These are phyloP conservation scores for Phytopythium ostracodes DNA, from an alignment of 352 stramenopile genomes.

Conservation along the genomic window DNA sequence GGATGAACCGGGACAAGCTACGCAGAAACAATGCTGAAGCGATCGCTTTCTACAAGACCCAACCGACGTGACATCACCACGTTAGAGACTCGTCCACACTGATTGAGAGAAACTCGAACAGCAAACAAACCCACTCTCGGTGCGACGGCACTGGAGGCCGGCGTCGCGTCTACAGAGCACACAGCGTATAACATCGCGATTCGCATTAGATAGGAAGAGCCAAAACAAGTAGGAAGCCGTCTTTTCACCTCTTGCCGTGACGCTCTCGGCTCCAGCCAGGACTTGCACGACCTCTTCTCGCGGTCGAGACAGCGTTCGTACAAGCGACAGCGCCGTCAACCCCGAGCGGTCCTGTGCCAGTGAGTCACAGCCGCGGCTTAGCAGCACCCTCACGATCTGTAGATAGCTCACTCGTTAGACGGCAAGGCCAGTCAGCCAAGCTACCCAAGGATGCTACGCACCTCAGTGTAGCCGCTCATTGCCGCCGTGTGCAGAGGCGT, in stretches of 20 bases:
- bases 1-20: slow-evolving; percentile 21
- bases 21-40: slow-evolving; percentile 40
- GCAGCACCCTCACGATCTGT: slow-evolving; percentile 46
- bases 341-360: slow-evolving; percentile 48
- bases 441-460: slow-evolving; percentile 10
- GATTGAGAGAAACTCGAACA: too few relatives aligned
- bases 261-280: slow-evolving; percentile 45
- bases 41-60: slow-evolving; percentile 33
- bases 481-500: slow-evolving; percentile 71
- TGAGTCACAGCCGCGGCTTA: slow-evolving; percentile 49
- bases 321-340: slow-evolving; percentile 57
- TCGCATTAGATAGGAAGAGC: neutral
- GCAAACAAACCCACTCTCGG: slow-evolving; percentile 15
- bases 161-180: slow-evolving; percentile 8
- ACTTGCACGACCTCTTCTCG: slow-evolving; percentile 60
- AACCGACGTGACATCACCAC: neutral
- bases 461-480: slow-evolving; percentile 58
- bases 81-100: neutral
- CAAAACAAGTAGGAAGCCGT: neutral
- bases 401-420: slow-evolving; percentile 1
- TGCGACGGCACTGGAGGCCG: slow-evolving; percentile 14
- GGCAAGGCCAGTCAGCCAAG: neutral
- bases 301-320: slow-evolving; percentile 61
- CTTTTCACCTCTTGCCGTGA: slow-evolving; percentile 16
- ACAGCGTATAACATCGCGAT: neutral